A percentile compares a stretch with the other conserved stretches of the same genome.
Conservation (phyloP, 768 basidiomycete species). For the Tubosaeta sp. region DNA sequence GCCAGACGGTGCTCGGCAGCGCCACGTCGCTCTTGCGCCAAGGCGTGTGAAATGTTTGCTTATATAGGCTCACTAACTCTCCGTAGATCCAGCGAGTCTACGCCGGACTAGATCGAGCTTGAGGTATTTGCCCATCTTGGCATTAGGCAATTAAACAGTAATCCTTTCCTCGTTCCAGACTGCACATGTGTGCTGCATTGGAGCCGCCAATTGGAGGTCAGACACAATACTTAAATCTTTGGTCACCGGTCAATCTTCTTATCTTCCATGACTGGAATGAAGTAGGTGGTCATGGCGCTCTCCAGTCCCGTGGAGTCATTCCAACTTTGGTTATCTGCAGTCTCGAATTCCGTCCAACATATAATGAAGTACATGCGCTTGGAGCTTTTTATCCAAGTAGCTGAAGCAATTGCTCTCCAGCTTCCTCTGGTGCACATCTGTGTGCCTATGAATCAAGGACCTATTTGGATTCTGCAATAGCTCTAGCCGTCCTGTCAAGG, state of each 20-base stretch:
- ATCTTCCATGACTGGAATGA: not conserved
- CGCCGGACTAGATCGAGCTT: not conserved
- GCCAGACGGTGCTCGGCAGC: not conserved
- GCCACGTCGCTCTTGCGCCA: not conserved
- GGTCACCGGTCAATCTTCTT: not conserved
- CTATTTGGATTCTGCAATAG: not conserved
- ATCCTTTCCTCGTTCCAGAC: not conserved
- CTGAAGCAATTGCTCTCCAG: not conserved
- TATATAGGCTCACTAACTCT: not conserved
- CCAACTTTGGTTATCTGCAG: not conserved
- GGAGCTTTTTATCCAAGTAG: not conserved
- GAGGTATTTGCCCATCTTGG: not conserved
- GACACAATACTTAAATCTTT: not conserved
- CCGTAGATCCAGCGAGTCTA: too few relatives aligned
- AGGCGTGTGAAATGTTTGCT: constrained; percentile 14
- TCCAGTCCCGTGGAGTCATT: not conserved
- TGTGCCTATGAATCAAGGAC: not conserved
- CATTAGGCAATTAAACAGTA: not conserved
- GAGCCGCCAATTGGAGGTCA: not conserved
- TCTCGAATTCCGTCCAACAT: not conserved
- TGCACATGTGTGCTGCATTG: not conserved
- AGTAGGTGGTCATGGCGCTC: not conserved
- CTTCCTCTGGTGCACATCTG: not conserved
- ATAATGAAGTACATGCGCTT: not conserved
- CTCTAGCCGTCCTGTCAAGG: not conserved